Evolutionary conservation across 495 filamentous ascomycete genomes (phyloP).

Genomic region (Glarea lozoyensis): DNA sequence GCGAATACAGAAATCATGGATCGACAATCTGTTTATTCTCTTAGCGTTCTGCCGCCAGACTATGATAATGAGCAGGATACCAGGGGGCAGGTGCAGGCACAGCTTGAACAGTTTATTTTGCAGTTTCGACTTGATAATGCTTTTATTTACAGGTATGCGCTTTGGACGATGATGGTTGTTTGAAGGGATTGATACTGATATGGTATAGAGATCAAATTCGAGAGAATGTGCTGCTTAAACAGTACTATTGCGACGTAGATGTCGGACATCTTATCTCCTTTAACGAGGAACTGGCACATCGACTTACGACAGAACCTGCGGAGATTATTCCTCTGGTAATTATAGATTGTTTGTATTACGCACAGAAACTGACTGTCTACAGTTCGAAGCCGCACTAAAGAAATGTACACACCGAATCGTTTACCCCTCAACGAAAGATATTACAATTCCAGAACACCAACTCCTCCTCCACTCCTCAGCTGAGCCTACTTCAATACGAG

Average conservation of each 20-base stretch:
- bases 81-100: constrained; percentile 49
- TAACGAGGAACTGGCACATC: constrained; percentile 92
- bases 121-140: constrained; percentile 93
- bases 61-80: constrained; percentile 44
- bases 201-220: constrained; percentile 77
- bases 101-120: constrained; percentile 75
- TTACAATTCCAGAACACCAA: constrained; percentile 80
- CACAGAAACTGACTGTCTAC: neutral
- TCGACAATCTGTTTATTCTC: constrained; percentile 72
- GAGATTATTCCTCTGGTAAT: constrained; percentile 87
- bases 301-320: constrained; percentile 79
- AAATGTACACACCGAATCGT: constrained; percentile 90
- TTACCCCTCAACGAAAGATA: constrained; percentile 59
- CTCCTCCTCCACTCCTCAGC: constrained; percentile 90
- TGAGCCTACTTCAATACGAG: constrained; percentile 85
- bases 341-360: neutral
- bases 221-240: constrained; percentile 90
- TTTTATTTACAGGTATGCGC: constrained; percentile 82
- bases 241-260: constrained; percentile 95
- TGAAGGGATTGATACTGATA: too few relatives aligned
- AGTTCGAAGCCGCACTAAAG: constrained; percentile 89
- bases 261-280: constrained; percentile 93
- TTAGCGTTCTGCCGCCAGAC: constrained; percentile 67
- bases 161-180: too few relatives aligned
- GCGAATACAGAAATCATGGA: constrained; percentile 57